Base-by-base conservation (phyloP, 495 filamentous ascomycete genomes). In the Xylaria telfairii region DNA sequence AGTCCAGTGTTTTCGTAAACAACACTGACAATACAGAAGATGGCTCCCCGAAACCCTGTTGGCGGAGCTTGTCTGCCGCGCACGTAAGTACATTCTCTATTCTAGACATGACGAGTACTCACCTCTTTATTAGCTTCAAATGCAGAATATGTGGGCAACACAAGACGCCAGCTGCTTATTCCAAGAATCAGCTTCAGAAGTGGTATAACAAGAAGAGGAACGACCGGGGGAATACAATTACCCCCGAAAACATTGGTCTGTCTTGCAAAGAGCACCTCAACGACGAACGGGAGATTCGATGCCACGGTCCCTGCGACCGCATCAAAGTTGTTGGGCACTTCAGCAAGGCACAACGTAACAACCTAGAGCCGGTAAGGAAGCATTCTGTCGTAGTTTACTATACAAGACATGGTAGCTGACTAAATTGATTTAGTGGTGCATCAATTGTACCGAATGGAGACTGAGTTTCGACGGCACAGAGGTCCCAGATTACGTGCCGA, bases 301-400 rank as follows among this genome's bases (percentile, higher is more conserved):
- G 84, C 74, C 10, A 78, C 10, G 83, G 84, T 4, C 81, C 81
- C 30, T 93, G 91, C 71, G 74, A 76, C 19, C 57, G 79, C 39
- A 74, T 73, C 32, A 88, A 88, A 72, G 71, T 73, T 0, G 62
- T 87, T 1, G 81, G 87, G 0, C 76, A 80, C 0, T 93, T 92
- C 75, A 86, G 86, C 53, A 90, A 89, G 71, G 78, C 70, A 30
- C 87, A 91, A 70, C 83, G 89, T 0, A 81, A 83, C 24, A 78
- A 77, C 1, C 82, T 86, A 13, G 72, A 75, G 13, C 81, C 85
- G 3, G 90, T 90, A 81, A 78, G 86, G 77, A 32, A 59, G 26
- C 41, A 46, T n/a, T 49, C 47, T 32, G n/a, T 69, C 49, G 64
- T 28, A 3, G 24, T 53, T 34, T 13, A 21, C 64, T 21, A n/a